phyloP scores from a whole-genome alignment of 164 flowering plant species.

The Magnolia changhungtana region DNA sequence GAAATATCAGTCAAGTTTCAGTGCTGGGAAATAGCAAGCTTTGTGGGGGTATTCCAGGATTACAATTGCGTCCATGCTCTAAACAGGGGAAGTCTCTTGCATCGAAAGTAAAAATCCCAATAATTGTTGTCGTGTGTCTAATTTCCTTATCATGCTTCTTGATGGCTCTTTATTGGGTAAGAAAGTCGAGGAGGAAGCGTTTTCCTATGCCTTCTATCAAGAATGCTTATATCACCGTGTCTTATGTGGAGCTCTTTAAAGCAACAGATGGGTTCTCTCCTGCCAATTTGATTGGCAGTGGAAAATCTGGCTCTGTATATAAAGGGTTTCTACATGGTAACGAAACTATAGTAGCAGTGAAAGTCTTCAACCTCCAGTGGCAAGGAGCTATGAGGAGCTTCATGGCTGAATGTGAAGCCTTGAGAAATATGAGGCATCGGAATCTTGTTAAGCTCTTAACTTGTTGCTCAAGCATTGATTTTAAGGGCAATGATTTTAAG shows the following conservation, averaged over 20 bases:
- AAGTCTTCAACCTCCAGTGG: constrained; percentile 29
- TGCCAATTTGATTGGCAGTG: constrained; percentile 29
- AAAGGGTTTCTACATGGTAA: constrained; percentile 16
- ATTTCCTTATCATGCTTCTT: background rate
- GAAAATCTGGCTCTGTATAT: constrained; percentile 34
- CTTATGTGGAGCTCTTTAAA: constrained; percentile 23
- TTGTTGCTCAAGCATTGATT: constrained; percentile 33
- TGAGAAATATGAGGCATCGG: constrained; percentile 30
- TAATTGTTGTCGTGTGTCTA: background rate
- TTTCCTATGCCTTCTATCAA: background rate
- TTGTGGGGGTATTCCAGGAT: constrained; percentile 11
- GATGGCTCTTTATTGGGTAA: background rate
- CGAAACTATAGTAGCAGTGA: constrained; percentile 27
- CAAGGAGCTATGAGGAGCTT: constrained; percentile 32
- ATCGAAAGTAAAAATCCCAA: background rate
- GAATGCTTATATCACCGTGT: constrained; percentile 9
- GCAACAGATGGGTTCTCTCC: constrained; percentile 34
- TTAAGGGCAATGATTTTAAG: constrained; percentile 28
- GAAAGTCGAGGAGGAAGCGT: background rate
- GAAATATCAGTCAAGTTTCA: constrained; percentile 25
- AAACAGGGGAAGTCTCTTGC: background rate
- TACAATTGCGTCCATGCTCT: constrained; percentile 15
- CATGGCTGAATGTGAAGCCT: constrained; percentile 32
- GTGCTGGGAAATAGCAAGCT: constrained; percentile 6
- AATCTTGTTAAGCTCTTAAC: constrained; percentile 32